phyloP scores from a whole-genome alignment of 78 protist genomes.

The Salpingoeca rosetta region DNA sequence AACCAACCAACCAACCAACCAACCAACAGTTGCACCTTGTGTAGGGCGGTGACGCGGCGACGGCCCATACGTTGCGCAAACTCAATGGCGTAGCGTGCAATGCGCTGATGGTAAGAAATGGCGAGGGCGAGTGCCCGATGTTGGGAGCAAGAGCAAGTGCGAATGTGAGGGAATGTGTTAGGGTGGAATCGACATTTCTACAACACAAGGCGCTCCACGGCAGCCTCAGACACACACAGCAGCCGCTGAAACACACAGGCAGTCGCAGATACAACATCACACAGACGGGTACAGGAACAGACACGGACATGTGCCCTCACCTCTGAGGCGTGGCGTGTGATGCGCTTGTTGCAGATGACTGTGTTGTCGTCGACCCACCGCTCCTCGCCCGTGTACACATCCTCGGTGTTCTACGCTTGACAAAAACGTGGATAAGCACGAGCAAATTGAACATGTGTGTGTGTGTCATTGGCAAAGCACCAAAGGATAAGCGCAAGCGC shows the following conservation, averaged over 20 bases:
- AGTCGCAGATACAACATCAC: too few relatives aligned
- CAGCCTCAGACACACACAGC: too few relatives aligned
- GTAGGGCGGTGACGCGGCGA: constrained; percentile 56
- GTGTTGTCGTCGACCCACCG: background rate
- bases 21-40: too few relatives aligned
- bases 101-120: constrained; percentile 3
- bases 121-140: background rate
- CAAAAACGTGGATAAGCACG: background rate
- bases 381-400: background rate
- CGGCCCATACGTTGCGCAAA: constrained; percentile 48
- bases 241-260: too few relatives aligned
- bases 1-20: too few relatives aligned
- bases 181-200: too few relatives aligned
- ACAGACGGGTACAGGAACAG: too few relatives aligned
- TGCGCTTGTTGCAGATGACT: background rate
- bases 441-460: background rate
- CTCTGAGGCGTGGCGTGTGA: background rate
- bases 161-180: background rate
- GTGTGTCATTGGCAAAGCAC: too few relatives aligned
- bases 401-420: background rate
- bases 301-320: background rate
- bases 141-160: too few relatives aligned
- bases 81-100: constrained; percentile 65
- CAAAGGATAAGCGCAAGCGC: too few relatives aligned
- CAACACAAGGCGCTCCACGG: too few relatives aligned